phyloP scores from a whole-genome alignment of 2,329 filamentous ascomycete genomes.

The Pseudopithomyces maydicus region DNA sequence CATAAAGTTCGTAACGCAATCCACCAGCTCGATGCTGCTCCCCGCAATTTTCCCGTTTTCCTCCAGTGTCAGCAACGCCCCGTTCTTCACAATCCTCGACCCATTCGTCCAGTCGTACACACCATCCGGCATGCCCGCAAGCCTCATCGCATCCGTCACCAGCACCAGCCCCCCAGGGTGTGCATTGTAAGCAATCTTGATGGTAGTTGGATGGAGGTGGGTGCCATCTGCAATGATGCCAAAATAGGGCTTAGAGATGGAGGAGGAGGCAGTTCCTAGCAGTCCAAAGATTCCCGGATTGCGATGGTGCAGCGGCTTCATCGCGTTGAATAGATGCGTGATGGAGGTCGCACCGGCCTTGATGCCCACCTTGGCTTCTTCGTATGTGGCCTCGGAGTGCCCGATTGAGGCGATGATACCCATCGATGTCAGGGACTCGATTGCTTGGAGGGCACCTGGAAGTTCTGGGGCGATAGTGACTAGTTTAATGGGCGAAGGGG shows the following conservation, averaged over 20 bases:
- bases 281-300: conserved; percentile 91
- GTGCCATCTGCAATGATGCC: conserved; percentile 91
- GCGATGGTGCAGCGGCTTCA: conserved; percentile 87
- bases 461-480: conserved; percentile 86
- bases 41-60: conserved; percentile 65
- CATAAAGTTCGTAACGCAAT: conserved; percentile 82
- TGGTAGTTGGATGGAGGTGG: conserved; percentile 83
- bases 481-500: conserved; percentile 65
- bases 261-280: conserved; percentile 59
- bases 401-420: conserved; percentile 81
- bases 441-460: conserved; percentile 69
- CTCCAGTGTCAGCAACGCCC: conserved; percentile 74
- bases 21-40: conserved; percentile 73
- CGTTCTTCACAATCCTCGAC: conserved; percentile 70
- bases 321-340: conserved; percentile 92
- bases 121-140: conserved; percentile 83
- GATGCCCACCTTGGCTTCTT: conserved; percentile 74
- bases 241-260: conserved; percentile 69
- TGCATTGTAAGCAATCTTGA: conserved; percentile 87
- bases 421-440: conserved; percentile 66
- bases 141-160: conserved; percentile 90
- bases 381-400: conserved; percentile 86
- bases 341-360: conserved; percentile 83
- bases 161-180: conserved; percentile 85
- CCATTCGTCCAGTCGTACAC: conserved; percentile 85